Conservation (phyloP, 192 early-diverging fungal genomes). For the Allomyces javanicus region DNA sequence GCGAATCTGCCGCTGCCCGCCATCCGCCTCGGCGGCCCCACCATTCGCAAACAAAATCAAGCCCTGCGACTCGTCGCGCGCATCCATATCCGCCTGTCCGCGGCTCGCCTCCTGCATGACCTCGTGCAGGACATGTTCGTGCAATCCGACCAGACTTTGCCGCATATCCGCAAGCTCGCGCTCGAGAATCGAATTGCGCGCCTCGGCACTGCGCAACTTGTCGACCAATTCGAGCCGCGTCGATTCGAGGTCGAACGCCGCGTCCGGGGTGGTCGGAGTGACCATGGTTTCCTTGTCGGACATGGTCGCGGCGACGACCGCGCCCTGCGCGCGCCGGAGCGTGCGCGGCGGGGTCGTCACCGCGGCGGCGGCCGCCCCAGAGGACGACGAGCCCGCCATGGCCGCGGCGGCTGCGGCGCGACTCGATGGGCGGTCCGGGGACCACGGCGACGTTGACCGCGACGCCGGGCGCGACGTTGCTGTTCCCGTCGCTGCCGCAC, state of each 20-base stretch:
- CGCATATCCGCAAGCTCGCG: not conserved
- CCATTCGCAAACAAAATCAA: not conserved
- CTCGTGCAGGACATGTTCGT: not conserved
- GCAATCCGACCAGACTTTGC: not conserved
- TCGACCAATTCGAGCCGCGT: not conserved
- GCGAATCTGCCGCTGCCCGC: no score
- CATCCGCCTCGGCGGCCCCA: no score
- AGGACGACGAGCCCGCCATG: not conserved
- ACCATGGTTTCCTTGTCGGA: no score
- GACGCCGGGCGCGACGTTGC: no score
- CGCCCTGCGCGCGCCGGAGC: not conserved
- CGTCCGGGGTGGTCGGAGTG: no score
- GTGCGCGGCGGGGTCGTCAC: not conserved
- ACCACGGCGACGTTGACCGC: no score
- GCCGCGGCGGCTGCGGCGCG: not conserved
- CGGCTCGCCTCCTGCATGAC: not conserved
- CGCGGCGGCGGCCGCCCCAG: not conserved
- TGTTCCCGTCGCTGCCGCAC: no score
- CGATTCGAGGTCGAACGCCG: not conserved
- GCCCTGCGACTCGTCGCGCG: not conserved
- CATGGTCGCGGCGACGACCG: not conserved
- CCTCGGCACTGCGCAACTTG: not conserved
- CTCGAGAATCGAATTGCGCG: not conserved
- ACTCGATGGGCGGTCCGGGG: no score
- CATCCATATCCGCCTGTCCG: not conserved